Evolutionary conservation across 331 rosid genomes (phyloP).

Genomic region (Pyracantha coccinea): DNA sequence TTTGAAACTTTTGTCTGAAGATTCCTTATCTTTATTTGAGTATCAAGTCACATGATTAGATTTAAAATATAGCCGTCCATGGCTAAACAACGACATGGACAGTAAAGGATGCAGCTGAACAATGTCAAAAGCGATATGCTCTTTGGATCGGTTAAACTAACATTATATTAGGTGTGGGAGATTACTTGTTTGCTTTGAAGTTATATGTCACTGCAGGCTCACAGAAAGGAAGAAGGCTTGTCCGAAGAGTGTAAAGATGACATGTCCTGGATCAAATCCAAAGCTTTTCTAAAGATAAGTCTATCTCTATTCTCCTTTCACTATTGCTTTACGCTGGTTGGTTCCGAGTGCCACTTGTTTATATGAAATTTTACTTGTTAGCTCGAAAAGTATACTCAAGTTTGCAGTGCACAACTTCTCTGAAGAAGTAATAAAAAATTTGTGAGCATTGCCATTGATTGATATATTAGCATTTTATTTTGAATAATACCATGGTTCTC

Average conservation of each 20-base stretch:
- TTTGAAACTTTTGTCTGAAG: slow-evolving; percentile 28
- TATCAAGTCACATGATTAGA: slow-evolving; percentile 17
- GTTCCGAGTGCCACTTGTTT: slow-evolving; percentile 14
- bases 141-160: slow-evolving; percentile 22
- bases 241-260: slow-evolving; percentile 11
- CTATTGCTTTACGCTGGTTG: neutral
- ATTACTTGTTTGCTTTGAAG: slow-evolving; percentile 19
- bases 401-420: neutral
- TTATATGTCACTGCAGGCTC: slow-evolving; percentile 1
- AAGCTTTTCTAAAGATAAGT: slow-evolving; percentile 36
- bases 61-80: slow-evolving; percentile 25
- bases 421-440: neutral
- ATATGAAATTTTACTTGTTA: neutral
- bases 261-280: slow-evolving; percentile 25
- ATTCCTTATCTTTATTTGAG: slow-evolving; percentile 32
- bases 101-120: slow-evolving; percentile 21
- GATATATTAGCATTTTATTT: neutral
- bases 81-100: slow-evolving; percentile 34
- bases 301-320: slow-evolving; percentile 5
- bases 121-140: slow-evolving; percentile 28
- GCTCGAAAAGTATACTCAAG: neutral
- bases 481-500: neutral
- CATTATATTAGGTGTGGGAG: slow-evolving; percentile 20
- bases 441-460: neutral
- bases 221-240: slow-evolving; percentile 20